phyloP scores from a whole-genome alignment of 139 green algal genomes.

The Chlorella vulgaris region DNA sequence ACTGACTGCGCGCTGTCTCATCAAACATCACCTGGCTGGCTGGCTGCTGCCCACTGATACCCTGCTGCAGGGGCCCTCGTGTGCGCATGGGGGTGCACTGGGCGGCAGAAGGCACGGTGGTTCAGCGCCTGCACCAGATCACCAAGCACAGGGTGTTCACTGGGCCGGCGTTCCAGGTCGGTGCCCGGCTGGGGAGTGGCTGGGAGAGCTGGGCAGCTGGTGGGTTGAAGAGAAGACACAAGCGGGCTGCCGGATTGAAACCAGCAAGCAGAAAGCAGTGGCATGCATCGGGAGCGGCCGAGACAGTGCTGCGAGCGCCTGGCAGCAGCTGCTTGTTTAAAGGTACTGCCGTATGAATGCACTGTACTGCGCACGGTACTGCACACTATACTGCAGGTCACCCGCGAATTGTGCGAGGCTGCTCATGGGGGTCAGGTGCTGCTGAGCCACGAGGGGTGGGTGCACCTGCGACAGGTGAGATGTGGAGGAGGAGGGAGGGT shows the following conservation, averaged over 20 bases:
- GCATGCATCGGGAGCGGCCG: too few species aligned
- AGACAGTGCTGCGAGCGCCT: neutral
- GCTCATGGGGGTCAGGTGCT: constrained; percentile 71
- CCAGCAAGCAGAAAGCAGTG: too few species aligned
- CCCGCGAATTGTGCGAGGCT: constrained; percentile 68
- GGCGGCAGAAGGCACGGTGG: constrained; percentile 71
- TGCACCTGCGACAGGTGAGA: constrained; percentile 44
- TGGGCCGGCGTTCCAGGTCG: constrained; percentile 67
- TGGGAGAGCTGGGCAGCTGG: too few species aligned
- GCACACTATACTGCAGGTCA: constrained; percentile 40
- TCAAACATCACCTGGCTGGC: too few species aligned
- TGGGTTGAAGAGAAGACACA: too few species aligned
- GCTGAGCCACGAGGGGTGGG: constrained; percentile 71
- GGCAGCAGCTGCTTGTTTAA: neutral
- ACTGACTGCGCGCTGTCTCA: too few species aligned
- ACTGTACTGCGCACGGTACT: neutral
- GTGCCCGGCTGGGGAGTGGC: too few species aligned
- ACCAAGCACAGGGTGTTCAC: constrained; percentile 79
- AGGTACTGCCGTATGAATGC: neutral
- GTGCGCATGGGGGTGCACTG: constrained; percentile 90
- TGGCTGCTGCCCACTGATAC: constrained; percentile 2
- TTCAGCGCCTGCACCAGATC: constrained; percentile 70
- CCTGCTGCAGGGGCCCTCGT: constrained; percentile 67
- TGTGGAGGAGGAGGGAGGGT: neutral
- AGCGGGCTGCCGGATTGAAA: too few species aligned